A percentile compares a stretch with the other conserved stretches of the same genome.
These are phyloP conservation scores for Metschnikowia kunwiensis DNA, from an alignment of 805 yeast species.

Conservation along the genomic window DNA sequence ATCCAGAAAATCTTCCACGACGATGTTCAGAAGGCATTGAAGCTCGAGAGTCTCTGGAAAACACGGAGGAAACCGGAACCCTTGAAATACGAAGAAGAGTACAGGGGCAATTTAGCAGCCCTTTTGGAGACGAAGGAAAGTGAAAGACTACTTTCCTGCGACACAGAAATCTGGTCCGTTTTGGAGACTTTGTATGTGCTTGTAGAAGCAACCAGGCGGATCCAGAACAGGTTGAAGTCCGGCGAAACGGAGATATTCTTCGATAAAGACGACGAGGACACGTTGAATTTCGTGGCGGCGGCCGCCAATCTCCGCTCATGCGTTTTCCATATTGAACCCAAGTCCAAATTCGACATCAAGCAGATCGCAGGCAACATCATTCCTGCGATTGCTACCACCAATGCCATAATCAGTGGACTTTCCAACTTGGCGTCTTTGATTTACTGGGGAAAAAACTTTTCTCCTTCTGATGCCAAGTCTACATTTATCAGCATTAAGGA, in stretches of 20 bases:
- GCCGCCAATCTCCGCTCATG: constrained; percentile 75
- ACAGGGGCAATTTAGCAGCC: constrained; percentile 14
- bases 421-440: constrained; percentile 70
- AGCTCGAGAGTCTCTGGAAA: constrained; percentile 76
- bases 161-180: constrained; percentile 56
- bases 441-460: constrained; percentile 39
- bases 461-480: constrained; percentile 24
- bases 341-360: constrained; percentile 82
- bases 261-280: constrained; percentile 94
- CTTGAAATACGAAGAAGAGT: constrained; percentile 33
- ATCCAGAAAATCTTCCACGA: constrained; percentile 58
- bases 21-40: constrained; percentile 75
- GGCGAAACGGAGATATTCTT: constrained; percentile 51
- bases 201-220: constrained; percentile 41
- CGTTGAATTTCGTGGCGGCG: constrained; percentile 82
- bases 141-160: constrained; percentile 21
- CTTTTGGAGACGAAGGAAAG: constrained; percentile 21
- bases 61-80: constrained; percentile 68
- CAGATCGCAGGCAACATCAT: constrained; percentile 97
- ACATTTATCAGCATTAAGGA: constrained; percentile 44
- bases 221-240: constrained; percentile 48
- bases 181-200: constrained; percentile 64
- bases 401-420: constrained; percentile 91
- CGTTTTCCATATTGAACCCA: constrained; percentile 65
- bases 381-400: constrained; percentile 97